A percentile compares a stretch with the other conserved stretches of the same genome.
Evolutionary conservation across 2,329 filamentous ascomycete genomes (phyloP).

Genomic region (Teratosphaeriaceae sp.): DNA sequence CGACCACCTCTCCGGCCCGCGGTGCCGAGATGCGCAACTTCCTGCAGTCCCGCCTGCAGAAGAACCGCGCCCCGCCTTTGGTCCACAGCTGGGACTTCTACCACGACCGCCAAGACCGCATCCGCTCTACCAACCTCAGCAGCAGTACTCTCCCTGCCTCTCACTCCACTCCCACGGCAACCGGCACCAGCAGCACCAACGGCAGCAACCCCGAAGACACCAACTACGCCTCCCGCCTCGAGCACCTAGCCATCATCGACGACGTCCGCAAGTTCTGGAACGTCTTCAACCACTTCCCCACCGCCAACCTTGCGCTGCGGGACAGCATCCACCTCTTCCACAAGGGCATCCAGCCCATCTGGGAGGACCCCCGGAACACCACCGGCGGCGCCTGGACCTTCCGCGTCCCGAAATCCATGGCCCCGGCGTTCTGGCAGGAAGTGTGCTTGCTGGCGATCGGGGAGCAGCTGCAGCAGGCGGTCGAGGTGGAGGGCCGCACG

Average conservation of each 20-base stretch:
- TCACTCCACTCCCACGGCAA: too few relatives aligned
- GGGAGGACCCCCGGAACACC: conserved; percentile 82
- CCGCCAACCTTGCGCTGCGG: conserved; percentile 63
- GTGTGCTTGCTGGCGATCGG: conserved; percentile 77
- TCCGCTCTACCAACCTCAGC: conserved; percentile 5
- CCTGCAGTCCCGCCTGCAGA: conserved; percentile 31
- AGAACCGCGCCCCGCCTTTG: conserved; percentile 43
- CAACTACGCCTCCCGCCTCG: conserved; percentile 42
- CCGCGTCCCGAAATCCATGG: conserved; percentile 69
- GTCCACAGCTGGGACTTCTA: conserved; percentile 48
- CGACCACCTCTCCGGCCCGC: conserved; percentile 63
- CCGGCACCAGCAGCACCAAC: too few relatives aligned
- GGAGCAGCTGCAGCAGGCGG: conserved; percentile 67
- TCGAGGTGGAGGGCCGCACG: conserved; percentile 49
- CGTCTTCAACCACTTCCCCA: conserved; percentile 64
- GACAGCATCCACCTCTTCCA: conserved; percentile 69
- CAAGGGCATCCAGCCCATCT: conserved; percentile 72
- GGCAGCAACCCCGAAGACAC: conserved; percentile 7
- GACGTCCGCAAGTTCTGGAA: conserved; percentile 45
- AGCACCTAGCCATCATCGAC: conserved; percentile 39
- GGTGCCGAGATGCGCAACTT: conserved; percentile 63
- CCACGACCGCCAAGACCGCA: conserved; percentile 40
- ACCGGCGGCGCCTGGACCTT: conserved; percentile 90
- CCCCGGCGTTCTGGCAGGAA: conserved; percentile 71
- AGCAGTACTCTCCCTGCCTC: too few relatives aligned